Evolutionary conservation across 2,329 filamentous ascomycete species (phyloP), one percentile per base, ranked within the genome.

Genomic region (Shiraia sp.): DNA sequence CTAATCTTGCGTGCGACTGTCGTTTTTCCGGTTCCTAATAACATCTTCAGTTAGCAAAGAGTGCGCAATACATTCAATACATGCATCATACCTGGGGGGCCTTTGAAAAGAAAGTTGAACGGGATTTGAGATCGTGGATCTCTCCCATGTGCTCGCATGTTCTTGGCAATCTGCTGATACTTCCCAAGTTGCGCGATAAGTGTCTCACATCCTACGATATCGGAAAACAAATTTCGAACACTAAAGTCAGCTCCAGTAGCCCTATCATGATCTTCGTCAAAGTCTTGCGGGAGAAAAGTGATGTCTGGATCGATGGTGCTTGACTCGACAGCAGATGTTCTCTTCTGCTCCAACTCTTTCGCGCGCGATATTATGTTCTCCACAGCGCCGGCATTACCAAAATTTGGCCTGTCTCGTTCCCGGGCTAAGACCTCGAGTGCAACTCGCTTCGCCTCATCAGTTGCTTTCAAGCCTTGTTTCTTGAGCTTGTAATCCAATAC

Each of bases 361-460:
- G 82, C 77, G 0, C 59, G 57, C 28, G 77, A 72, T 1, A 87
- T 66, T 0, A 87, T 56, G 16, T 77, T 85, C 25, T 90, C 84
- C 15, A 90, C 78, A 44, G 87, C 85, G 0, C 83, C 79, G 0
- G 79, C 85, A 53, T 90, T 89, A 1, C 86, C 80, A 59, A 86
- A 86, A 49, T 85, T 78, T 0, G 76, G 76, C 0, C 79, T 72
- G 49, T 83, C 82, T 1, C 82, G 76, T 1, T 77, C 75, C 4
- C 82, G 74, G 4, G 66, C 64, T 0, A 89, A 72, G 14, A 84
- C 71, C 5, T 82, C 79, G 26, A 81, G 60, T 0, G 77, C 82
- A 0, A 80, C 78, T 0, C 60, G 55, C 33, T 73, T 75, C 0
- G 74, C 83, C 10, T 72, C 52, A 0, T 66, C 58, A 0, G 78